Conservation (phyloP, 164 flowering plant species). For the Paratinospora sagittata region DNA sequence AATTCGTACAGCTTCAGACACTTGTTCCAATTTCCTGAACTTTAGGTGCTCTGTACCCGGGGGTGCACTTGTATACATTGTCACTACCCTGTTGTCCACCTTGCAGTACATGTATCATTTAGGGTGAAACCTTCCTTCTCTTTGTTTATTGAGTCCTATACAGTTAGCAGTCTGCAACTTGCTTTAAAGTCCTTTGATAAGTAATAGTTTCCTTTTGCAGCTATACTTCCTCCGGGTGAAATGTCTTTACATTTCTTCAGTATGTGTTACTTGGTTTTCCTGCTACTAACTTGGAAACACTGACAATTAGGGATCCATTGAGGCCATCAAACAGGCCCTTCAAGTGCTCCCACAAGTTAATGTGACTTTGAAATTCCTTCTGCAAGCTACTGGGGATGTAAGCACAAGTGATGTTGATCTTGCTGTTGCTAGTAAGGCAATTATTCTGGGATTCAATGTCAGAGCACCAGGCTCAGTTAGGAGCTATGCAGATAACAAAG, state of each 20-base stretch:
- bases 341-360: constrained; percentile 86
- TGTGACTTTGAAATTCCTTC: constrained; percentile 73
- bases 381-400: constrained; percentile 86
- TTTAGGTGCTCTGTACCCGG: too few species aligned
- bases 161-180: neutral
- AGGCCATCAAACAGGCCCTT: constrained; percentile 87
- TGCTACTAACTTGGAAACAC: constrained; percentile 7
- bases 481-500: constrained; percentile 65
- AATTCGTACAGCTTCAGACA: too few species aligned
- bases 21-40: too few species aligned
- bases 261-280: neutral
- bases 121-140: neutral
- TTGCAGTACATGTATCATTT: neutral
- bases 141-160: neutral
- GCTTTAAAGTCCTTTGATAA: neutral
- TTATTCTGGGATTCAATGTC: constrained; percentile 85
- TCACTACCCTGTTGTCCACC: too few species aligned
- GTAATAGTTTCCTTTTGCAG: neutral
- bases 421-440: constrained; percentile 70
- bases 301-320: constrained; percentile 74
- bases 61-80: too few species aligned
- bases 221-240: too few species aligned
- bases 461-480: constrained; percentile 71
- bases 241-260: neutral
- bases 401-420: constrained; percentile 85